phyloP scores from a whole-genome alignment of 352 stramenopile genomes.

The Phytopythium chamaehyphon region DNA sequence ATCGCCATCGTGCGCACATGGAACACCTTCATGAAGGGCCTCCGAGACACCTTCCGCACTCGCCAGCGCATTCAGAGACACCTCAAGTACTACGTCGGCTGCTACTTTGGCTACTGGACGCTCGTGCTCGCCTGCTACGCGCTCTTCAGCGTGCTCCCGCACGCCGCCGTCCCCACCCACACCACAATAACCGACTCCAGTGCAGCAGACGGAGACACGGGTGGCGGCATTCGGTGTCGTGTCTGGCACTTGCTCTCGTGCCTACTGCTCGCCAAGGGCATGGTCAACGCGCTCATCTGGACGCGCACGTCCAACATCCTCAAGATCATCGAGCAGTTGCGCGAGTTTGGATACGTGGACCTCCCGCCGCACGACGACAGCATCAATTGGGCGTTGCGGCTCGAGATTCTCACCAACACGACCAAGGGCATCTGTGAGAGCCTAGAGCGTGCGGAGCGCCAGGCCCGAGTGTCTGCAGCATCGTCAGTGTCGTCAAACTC shows the following conservation, averaged over 20 bases:
- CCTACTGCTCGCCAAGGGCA: constrained; percentile 67
- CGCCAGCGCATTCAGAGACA: constrained; percentile 74
- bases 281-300: constrained; percentile 82
- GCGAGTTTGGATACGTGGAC: constrained; percentile 51
- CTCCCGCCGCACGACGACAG: constrained; percentile 66
- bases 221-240: constrained; percentile 44
- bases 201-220: constrained; percentile 2
- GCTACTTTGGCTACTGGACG: constrained; percentile 85
- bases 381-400: constrained; percentile 84
- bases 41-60: constrained; percentile 72
- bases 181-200: background rate
- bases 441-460: constrained; percentile 55
- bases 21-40: constrained; percentile 75
- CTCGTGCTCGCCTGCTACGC: constrained; percentile 67
- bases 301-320: constrained; percentile 81
- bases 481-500: constrained; percentile 17
- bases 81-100: constrained; percentile 87
- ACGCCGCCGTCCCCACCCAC: background rate
- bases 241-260: constrained; percentile 73
- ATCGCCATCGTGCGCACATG: constrained; percentile 71
- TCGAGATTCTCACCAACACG: constrained; percentile 85
- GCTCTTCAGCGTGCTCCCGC: constrained; percentile 58
- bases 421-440: constrained; percentile 82
- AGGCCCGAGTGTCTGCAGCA: constrained; percentile 37
- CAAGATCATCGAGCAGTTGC: constrained; percentile 66